Conservation (phyloP, 768 basidiomycete species). For the Suillus americanus region DNA sequence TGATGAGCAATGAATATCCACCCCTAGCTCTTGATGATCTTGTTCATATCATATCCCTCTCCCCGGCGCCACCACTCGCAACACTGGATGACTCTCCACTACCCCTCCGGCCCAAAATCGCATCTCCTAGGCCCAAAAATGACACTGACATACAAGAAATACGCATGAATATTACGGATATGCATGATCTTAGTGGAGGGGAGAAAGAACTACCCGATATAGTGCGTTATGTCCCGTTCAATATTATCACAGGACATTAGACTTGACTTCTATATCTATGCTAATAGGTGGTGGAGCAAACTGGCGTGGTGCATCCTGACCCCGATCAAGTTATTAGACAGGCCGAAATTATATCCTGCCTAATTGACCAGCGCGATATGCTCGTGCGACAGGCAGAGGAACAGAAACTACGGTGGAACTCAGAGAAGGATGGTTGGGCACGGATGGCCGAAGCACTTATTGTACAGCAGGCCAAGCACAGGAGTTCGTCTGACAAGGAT, state of each 20-base stretch:
- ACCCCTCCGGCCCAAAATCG: slow-evolving; percentile 19
- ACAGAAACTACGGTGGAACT: slow-evolving; percentile 59
- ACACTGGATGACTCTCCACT: slow-evolving; percentile 21
- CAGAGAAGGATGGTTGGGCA: slow-evolving; percentile 64
- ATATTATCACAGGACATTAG: slow-evolving; percentile 12
- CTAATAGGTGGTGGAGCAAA: slow-evolving; percentile 48
- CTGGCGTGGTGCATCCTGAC: slow-evolving; percentile 38
- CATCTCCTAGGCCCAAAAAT: slow-evolving; percentile 40
- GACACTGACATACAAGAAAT: slow-evolving; percentile 49
- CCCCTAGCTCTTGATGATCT: slow-evolving; percentile 55
- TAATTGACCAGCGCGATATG: slow-evolving; percentile 60
- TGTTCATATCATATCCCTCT: slow-evolving; percentile 52
- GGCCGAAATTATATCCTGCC: slow-evolving; percentile 56
- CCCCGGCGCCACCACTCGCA: slow-evolving; percentile 36
- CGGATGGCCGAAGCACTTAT: slow-evolving; percentile 69
- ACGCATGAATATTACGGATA: slow-evolving; percentile 44
- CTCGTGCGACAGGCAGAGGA: slow-evolving; percentile 52
- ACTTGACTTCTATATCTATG: background rate
- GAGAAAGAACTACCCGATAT: slow-evolving; percentile 59
- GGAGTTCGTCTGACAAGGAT: slow-evolving; percentile 35
- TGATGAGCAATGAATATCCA: slow-evolving; percentile 36
- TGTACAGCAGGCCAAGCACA: slow-evolving; percentile 42
- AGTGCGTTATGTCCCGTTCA: slow-evolving; percentile 39
- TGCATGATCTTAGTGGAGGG: slow-evolving; percentile 36
- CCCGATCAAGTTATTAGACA: slow-evolving; percentile 54